Evolutionary conservation across 2,329 filamentous ascomycete genomes (phyloP).

Genomic region (Aspergillus glaucus): DNA sequence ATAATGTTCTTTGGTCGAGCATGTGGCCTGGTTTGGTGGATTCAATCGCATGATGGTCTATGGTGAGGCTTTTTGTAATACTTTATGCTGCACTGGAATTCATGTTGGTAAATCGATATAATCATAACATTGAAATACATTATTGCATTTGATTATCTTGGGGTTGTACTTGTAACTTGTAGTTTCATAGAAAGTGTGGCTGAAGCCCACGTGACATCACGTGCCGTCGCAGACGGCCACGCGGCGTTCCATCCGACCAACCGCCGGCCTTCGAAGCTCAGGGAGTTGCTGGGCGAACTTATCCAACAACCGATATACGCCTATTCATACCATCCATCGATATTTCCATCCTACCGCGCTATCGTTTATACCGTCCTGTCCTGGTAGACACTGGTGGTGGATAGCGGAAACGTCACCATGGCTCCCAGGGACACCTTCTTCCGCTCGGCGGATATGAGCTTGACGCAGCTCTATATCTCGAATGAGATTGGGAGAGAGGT

Average conservation of each 20-base stretch:
- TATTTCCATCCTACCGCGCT: no score
- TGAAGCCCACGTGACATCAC: constrained; percentile 11
- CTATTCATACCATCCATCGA: no score
- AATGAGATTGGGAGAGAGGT: constrained; percentile 98
- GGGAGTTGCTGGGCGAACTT: no score
- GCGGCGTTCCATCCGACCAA: constrained; percentile 9
- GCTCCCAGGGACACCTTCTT: constrained; percentile 85
- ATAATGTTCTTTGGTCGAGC: not conserved
- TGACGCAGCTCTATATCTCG: constrained; percentile 98
- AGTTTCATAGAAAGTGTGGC: not conserved
- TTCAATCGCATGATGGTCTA: not conserved
- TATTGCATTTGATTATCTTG: no score
- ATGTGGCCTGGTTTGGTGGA: not conserved
- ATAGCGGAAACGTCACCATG: constrained; percentile 42
- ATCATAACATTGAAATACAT: no score
- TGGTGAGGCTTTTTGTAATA: not conserved
- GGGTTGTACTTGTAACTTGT: no score
- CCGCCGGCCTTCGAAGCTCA: not conserved
- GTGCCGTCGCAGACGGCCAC: constrained; percentile 13
- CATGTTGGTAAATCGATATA: no score
- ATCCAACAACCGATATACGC: no score
- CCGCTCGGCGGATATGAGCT: constrained; percentile 99
- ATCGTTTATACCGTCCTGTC: constrained; percentile 1
- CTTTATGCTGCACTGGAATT: no score
- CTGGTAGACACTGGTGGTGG: constrained; percentile 4